phyloP scores from a whole-genome alignment of 2,329 filamentous ascomycete genomes.

The Coniella vitis region DNA sequence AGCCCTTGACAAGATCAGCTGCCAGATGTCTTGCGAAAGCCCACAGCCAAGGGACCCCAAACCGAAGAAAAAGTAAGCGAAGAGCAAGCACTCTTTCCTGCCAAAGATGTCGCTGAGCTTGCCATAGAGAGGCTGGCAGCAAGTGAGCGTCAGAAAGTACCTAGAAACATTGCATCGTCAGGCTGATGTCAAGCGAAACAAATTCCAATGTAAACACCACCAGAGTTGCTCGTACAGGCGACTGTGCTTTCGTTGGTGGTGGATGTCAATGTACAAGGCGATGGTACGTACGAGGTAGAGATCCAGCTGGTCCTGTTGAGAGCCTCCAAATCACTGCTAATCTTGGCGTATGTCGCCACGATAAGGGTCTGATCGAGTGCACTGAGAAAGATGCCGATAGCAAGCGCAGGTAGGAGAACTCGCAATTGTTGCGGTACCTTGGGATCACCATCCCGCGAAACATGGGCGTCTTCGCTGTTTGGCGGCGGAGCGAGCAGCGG shows the following conservation, averaged over 20 bases:
- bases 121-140: constrained; percentile 66
- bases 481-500: constrained; percentile 4
- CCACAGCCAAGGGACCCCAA: constrained; percentile 46
- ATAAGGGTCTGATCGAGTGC: constrained; percentile 73
- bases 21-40: constrained; percentile 41
- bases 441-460: constrained; percentile 19
- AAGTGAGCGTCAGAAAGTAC: constrained; percentile 68
- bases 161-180: constrained; percentile 24
- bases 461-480: not conserved
- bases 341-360: constrained; percentile 69
- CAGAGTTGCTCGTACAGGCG: too few relatives aligned
- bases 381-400: constrained; percentile 52
- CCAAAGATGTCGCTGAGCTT: constrained; percentile 50
- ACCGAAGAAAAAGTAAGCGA: constrained; percentile 37
- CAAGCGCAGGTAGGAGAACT: constrained; percentile 30
- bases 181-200: not conserved
- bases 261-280: too few relatives aligned
- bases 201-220: not conserved
- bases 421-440: constrained; percentile 30
- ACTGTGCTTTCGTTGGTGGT: too few relatives aligned
- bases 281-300: constrained; percentile 30
- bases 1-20: constrained; percentile 34
- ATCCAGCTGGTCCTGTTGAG: constrained; percentile 73
- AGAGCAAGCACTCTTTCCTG: constrained; percentile 57
- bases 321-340: constrained; percentile 68